Evolutionary conservation across 192 early-diverging fungal species (phyloP).

Genomic region (Jimgerdemannia lactiflua): DNA sequence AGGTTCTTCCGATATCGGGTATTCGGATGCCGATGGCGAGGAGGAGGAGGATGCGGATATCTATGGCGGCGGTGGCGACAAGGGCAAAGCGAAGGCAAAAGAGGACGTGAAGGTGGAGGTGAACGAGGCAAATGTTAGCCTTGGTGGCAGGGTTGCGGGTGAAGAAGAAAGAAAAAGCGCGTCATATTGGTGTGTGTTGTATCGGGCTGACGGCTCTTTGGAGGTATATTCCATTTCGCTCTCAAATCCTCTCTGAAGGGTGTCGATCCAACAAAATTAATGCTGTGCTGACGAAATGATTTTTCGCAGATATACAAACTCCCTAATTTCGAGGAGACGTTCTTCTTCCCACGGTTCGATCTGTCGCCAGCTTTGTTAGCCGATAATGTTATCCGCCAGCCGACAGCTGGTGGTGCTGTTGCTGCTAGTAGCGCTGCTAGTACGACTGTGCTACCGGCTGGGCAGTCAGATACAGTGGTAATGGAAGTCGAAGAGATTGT

Average conservation of each 20-base stretch:
- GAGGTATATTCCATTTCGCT: constrained; percentile 39
- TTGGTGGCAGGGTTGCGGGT: constrained; percentile 27
- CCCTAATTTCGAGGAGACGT: constrained; percentile 53
- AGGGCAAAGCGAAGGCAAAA: background rate
- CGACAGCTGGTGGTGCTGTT: background rate
- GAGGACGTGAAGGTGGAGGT: constrained; percentile 11
- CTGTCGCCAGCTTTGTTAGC: constrained; percentile 50
- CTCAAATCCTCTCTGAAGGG: background rate
- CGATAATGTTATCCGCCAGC: constrained; percentile 26
- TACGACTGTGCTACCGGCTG: background rate
- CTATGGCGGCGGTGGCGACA: constrained; percentile 22
- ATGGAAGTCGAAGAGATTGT: constrained; percentile 68
- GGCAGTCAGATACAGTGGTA: constrained; percentile 12
- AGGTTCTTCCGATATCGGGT: constrained; percentile 1
- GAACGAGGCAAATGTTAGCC: constrained; percentile 36
- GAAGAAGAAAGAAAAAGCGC: constrained; percentile 19
- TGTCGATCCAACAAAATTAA: background rate
- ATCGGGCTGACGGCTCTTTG: constrained; percentile 59
- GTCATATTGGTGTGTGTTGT: constrained; percentile 65
- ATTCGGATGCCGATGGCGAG: constrained; percentile 34
- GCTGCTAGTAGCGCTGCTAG: constrained; percentile 33
- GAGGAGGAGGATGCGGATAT: constrained; percentile 53
- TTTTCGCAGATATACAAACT: constrained; percentile 47
- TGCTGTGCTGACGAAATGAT: background rate
- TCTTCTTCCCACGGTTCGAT: constrained; percentile 56